phyloP scores from a whole-genome alignment of 805 yeast genomes.

The Sugiyamaella valdiviana region DNA sequence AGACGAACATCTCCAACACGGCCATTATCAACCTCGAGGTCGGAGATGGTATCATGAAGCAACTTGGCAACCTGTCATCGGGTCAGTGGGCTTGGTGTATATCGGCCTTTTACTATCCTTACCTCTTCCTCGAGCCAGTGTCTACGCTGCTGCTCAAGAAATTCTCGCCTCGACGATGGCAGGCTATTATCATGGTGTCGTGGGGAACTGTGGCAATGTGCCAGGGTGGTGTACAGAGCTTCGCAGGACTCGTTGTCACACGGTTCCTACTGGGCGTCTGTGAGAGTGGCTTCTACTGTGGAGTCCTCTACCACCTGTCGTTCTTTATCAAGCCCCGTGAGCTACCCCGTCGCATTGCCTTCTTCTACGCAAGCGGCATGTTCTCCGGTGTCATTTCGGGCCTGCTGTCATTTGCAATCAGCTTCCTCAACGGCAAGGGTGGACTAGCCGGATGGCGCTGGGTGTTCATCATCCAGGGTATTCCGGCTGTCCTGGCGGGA shows the following conservation, averaged over 20 bases:
- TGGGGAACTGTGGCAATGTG: constrained; percentile 34
- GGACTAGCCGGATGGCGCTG: constrained; percentile 35
- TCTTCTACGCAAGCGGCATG: constrained; percentile 31
- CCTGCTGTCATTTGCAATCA: constrained; percentile 35
- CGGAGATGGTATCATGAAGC: constrained; percentile 9
- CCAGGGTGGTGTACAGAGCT: constrained; percentile 32
- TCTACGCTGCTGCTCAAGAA: constrained; percentile 32
- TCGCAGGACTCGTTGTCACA: constrained; percentile 31
- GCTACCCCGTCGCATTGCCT: constrained; percentile 35
- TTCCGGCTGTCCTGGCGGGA: constrained; percentile 29
- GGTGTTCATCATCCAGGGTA: constrained; percentile 40
- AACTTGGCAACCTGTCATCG: constrained; percentile 3
- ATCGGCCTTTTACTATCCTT: constrained; percentile 34
- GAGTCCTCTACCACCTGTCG: constrained; percentile 31
- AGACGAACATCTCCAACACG: constrained; percentile 5
- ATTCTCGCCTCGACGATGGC: constrained; percentile 34
- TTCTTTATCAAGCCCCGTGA: constrained; percentile 36
- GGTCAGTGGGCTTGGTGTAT: constrained; percentile 29
- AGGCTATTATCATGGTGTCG: constrained; percentile 30
- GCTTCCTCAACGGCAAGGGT: constrained; percentile 42
- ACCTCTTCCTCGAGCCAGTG: constrained; percentile 36
- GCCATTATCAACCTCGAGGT: constrained; percentile 5
- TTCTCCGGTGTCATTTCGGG: constrained; percentile 36
- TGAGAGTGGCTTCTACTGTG: constrained; percentile 43
- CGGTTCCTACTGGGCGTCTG: constrained; percentile 37